Evolutionary conservation across 1,139 yeast genomes (phyloP).

Genomic region (Kluyveromyces marxianus): DNA sequence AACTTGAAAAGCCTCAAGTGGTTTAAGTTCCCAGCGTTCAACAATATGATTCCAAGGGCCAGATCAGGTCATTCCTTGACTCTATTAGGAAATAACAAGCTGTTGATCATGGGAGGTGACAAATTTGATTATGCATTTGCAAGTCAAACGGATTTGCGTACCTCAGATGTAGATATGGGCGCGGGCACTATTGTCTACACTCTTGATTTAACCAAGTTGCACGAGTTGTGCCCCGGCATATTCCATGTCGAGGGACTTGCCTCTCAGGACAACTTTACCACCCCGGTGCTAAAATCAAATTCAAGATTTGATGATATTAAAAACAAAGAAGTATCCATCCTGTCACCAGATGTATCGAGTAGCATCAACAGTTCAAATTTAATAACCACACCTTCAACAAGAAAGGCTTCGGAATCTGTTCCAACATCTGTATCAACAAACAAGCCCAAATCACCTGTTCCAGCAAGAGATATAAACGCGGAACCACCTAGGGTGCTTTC

Average conservation of each 20-base stretch:
- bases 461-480: neutral
- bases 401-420: neutral
- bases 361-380: neutral
- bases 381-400: neutral
- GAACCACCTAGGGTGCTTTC: conserved; percentile 5
- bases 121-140: conserved; percentile 47
- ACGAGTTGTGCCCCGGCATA: conserved; percentile 32
- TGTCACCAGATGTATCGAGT: conserved; percentile 2
- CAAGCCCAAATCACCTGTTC: conserved; percentile 5
- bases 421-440: neutral
- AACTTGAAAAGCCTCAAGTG: conserved; percentile 67
- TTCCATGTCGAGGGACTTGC: conserved; percentile 12
- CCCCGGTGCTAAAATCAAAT: neutral
- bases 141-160: conserved; percentile 39
- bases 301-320: conserved; percentile 7
- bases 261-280: conserved; percentile 2
- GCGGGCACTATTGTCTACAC: conserved; percentile 56
- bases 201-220: conserved; percentile 41
- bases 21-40: conserved; percentile 54
- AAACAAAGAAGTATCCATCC: neutral
- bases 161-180: conserved; percentile 43
- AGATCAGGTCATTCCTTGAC: conserved; percentile 95
- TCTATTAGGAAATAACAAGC: conserved; percentile 52
- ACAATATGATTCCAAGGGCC: conserved; percentile 59
- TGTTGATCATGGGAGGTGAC: conserved; percentile 91